Evolutionary conservation across 2,329 filamentous ascomycete genomes (phyloP), one percentile per base, ranked within the genome.

Genomic region (Claviceps citrina): DNA sequence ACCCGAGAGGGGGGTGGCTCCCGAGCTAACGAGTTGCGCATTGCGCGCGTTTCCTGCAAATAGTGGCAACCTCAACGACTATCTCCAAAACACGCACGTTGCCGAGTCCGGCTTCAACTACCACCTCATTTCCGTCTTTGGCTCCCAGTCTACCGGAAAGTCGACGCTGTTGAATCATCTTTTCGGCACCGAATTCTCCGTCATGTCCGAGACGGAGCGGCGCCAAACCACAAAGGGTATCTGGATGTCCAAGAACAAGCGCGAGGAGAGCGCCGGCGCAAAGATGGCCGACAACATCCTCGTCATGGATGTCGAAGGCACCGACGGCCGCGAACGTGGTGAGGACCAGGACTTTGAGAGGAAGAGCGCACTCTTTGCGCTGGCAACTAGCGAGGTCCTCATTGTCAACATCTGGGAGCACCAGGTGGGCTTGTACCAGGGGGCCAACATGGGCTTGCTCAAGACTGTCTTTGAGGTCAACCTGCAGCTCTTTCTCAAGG

Each of bases 391-490:
- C 59, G 91, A 98, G 66, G 89, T 98, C 39, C 71, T 98, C 51
- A 93, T 98, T 56, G 82, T 98, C 61, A 98, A 98, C 58, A 93
- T 98, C 49, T 98, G 91, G 91, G 91, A 98, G 63, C 89, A 95
- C 61, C 91, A 98, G 63, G 91, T 98, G 46, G 91, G 91, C 36
- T 62, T 98, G 59, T 98, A 98, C 58, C 89, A 98, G 64, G 91
- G 91, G 42, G 91, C 91, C 52, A 98, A 98, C 61, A 98, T 98
- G 91, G 91, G 91, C 7, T 64, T 98, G 53, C 68, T 98, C 54
- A 98, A 98, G 72, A 98, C 93, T 0, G 91, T 98, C 4, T 98
- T 98, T 52, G 91, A 98, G 65, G 91, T 98, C 60, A 98, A 98
- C 58, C 61, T 98, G 57, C 89, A 96, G 62, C 70, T 98, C 22